A percentile compares a stretch with the other conserved stretches of the same genome.
phyloP scores from a whole-genome alignment of 257 asterid genomes.

The Solanum ossicruentum region DNA sequence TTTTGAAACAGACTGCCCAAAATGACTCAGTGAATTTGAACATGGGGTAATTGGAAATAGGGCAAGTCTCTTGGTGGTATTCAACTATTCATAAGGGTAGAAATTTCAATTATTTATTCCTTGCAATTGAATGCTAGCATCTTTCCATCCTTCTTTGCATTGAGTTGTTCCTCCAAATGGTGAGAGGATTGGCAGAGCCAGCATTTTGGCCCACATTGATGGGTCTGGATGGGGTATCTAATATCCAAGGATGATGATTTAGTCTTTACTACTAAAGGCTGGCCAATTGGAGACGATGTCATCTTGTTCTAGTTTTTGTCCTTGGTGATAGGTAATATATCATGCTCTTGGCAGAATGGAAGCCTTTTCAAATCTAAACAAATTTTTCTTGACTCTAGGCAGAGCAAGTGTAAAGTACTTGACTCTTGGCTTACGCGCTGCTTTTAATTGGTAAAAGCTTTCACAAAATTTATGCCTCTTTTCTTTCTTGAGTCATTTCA shows the following conservation, averaged over 20 bases:
- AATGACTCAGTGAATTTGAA: neutral
- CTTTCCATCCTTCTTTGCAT: neutral
- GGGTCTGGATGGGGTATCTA: neutral
- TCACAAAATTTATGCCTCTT: neutral
- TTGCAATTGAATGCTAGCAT: neutral
- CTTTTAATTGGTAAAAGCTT: neutral
- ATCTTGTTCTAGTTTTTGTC: neutral
- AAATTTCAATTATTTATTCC: neutral
- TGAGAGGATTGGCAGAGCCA: neutral
- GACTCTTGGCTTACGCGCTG: neutral
- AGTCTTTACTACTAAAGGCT: neutral
- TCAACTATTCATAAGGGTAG: neutral
- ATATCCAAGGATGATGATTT: neutral
- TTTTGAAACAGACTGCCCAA: neutral
- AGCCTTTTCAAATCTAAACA: too few species aligned
- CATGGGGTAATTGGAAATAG: neutral
- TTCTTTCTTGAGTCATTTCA: neutral
- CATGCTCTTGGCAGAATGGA: neutral
- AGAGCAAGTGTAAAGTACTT: neutral
- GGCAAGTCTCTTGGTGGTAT: neutral
- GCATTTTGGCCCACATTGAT: neutral
- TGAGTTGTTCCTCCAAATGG: neutral
- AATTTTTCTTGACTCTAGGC: neutral
- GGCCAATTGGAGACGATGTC: neutral
- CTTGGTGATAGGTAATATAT: neutral